Evolutionary conservation across 495 filamentous ascomycete genomes (phyloP).

Genomic region (Stereocaulon alpinum): DNA sequence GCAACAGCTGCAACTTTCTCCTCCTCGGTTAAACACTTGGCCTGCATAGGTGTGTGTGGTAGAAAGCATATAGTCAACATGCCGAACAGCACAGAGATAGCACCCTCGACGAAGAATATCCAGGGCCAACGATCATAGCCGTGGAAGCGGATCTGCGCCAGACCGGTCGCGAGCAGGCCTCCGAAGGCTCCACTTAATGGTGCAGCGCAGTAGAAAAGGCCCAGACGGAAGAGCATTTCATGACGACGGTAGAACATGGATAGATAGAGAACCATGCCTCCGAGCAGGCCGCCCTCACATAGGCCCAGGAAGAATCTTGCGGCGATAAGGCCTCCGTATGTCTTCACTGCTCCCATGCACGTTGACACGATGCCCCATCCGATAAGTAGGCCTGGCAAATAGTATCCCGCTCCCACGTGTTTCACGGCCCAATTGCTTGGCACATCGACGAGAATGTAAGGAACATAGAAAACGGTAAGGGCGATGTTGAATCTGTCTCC

Average conservation of each 20-base stretch:
- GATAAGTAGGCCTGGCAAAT: constrained; percentile 18
- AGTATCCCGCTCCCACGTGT: constrained; percentile 26
- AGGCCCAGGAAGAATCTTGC: constrained; percentile 34
- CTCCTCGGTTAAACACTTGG: constrained; percentile 33
- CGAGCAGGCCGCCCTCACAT: constrained; percentile 41
- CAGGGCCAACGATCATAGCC: constrained; percentile 34
- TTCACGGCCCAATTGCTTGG: constrained; percentile 36
- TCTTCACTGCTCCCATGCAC: constrained; percentile 40
- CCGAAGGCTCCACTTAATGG: constrained; percentile 55
- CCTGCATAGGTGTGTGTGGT: constrained; percentile 34
- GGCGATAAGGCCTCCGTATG: constrained; percentile 32
- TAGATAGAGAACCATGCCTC: constrained; percentile 42
- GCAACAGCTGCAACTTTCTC: constrained; percentile 28
- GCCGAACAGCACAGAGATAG: constrained; percentile 36
- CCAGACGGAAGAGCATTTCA: constrained; percentile 33
- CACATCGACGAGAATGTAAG: constrained; percentile 41
- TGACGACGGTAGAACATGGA: constrained; percentile 40
- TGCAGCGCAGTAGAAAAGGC: constrained; percentile 55
- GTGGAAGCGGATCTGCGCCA: constrained; percentile 29
- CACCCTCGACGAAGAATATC: constrained; percentile 30
- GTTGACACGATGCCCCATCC: constrained; percentile 44
- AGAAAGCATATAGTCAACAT: constrained; percentile 34
- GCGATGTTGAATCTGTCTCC: constrained; percentile 37
- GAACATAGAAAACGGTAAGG: constrained; percentile 40
- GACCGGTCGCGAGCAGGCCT: constrained; percentile 48